These are phyloP conservation scores for Suillus tomentosus DNA, from an alignment of 768 basidiomycete genomes.

Conservation along the genomic window DNA sequence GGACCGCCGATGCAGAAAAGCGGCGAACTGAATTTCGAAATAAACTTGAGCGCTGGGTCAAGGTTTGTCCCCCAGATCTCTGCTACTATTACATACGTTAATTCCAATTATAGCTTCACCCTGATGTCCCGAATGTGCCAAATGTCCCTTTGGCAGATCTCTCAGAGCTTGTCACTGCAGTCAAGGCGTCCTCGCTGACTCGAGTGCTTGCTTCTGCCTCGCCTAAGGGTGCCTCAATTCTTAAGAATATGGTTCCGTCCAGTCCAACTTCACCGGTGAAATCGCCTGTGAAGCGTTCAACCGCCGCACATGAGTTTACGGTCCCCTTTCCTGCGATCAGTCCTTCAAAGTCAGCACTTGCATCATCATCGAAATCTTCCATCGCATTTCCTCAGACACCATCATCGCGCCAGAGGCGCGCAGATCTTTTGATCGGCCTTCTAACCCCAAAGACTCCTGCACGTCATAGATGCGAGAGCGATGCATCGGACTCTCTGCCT, in stretches of 20 bases:
- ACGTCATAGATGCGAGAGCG: constrained; percentile 47
- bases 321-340: constrained; percentile 49
- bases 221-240: constrained; percentile 52
- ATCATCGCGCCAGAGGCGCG: constrained; percentile 45
- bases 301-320: constrained; percentile 17
- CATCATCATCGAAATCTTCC: constrained; percentile 49
- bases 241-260: constrained; percentile 34
- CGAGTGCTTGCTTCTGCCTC: constrained; percentile 72
- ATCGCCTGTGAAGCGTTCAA: constrained; percentile 30
- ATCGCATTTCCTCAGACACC: constrained; percentile 67
- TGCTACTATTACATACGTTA: constrained; percentile 9
- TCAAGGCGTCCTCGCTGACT: constrained; percentile 69
- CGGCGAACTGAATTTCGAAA: constrained; percentile 57
- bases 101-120: constrained; percentile 50
- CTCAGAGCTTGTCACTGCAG: constrained; percentile 52
- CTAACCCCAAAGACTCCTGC: constrained; percentile 41
- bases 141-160: constrained; percentile 65
- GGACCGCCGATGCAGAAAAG: constrained; percentile 71
- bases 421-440: constrained; percentile 37
- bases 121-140: constrained; percentile 45
- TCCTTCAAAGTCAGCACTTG: constrained; percentile 34
- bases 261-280: constrained; percentile 40
- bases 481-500: constrained; percentile 43
- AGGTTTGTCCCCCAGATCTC: constrained; percentile 41
- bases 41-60: constrained; percentile 66